A percentile compares a stretch with the other conserved stretches of the same genome.
phyloP scores from a whole-genome alignment of 129 eudicot genomes.

The Tagetes erecta region DNA sequence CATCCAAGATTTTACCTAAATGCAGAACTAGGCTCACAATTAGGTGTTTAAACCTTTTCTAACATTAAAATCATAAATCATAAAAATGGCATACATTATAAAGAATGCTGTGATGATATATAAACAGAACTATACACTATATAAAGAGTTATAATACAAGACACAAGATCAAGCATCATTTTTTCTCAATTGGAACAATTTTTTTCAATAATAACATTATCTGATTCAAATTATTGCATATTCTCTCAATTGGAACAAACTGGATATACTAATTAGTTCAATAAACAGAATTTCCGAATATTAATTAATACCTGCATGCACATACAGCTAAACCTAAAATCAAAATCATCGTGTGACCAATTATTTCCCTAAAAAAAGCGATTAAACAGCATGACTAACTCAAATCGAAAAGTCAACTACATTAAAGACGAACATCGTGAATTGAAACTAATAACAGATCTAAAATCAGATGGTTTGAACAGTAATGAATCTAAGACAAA shows the following conservation, averaged over 20 bases:
- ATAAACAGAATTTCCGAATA: slow-evolving; percentile 1
- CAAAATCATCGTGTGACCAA: not conserved
- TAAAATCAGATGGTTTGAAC: not conserved
- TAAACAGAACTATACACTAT: not conserved
- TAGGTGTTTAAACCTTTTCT: not conserved
- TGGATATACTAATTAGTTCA: not conserved
- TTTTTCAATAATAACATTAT: not conserved
- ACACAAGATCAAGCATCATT: not conserved
- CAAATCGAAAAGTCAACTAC: slow-evolving; percentile 36
- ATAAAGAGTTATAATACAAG: not conserved
- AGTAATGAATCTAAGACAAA: not conserved
- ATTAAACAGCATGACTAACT: slow-evolving; percentile 1
- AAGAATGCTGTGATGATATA: not conserved
- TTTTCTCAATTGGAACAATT: too few relatives aligned
- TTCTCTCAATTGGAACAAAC: not conserved
- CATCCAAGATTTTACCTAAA: slow-evolving; percentile 5
- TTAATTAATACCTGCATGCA: slow-evolving; percentile 22
- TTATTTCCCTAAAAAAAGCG: not conserved
- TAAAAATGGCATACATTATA: not conserved
- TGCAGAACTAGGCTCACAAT: not conserved
- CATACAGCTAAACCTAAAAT: slow-evolving; percentile 22
- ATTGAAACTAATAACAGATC: slow-evolving; percentile 5
- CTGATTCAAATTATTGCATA: not conserved
- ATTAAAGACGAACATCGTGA: slow-evolving; percentile 10
- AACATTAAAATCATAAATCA: not conserved